Evolutionary conservation across 331 rosid genomes (phyloP).

Genomic region (Rhamnella rubrinervis): DNA sequence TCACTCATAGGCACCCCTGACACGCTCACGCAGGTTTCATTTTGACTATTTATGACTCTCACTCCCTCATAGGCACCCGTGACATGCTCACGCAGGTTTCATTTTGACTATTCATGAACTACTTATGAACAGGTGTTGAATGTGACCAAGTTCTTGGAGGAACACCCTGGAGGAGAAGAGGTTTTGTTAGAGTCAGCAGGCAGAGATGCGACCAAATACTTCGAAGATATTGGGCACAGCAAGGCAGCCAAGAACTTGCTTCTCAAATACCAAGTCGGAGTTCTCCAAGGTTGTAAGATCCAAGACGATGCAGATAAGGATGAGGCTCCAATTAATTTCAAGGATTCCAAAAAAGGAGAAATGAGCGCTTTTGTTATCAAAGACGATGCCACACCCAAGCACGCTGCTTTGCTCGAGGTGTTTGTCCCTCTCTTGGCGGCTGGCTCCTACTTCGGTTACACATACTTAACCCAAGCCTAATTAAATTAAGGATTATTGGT

Average conservation of each 20-base stretch:
- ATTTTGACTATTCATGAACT: background rate
- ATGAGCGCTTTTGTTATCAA: constrained; percentile 60
- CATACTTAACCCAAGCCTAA: constrained; percentile 11
- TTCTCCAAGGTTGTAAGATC: constrained; percentile 41
- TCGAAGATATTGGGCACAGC: constrained; percentile 65
- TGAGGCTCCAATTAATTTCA: constrained; percentile 4
- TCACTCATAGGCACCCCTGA: background rate
- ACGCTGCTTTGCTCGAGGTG: constrained; percentile 24
- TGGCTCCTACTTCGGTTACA: constrained; percentile 43
- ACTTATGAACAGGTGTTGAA: constrained; percentile 50
- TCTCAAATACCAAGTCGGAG: constrained; percentile 53
- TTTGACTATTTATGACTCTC: constrained; percentile 2
- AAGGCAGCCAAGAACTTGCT: constrained; percentile 44
- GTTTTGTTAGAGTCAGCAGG: constrained; percentile 59
- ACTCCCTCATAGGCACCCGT: background rate
- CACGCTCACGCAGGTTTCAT: background rate
- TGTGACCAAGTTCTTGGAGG: constrained; percentile 59
- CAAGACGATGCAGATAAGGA: constrained; percentile 33
- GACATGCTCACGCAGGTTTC: no score
- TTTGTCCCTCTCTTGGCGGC: constrained; percentile 46
- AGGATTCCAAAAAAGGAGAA: constrained; percentile 37
- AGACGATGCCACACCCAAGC: constrained; percentile 30
- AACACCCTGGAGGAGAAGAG: constrained; percentile 84
- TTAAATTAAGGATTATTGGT: no score
- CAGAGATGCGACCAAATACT: constrained; percentile 67